Conservation (phyloP, 352 stramenopile species). For the Pythium folliculosum region DNA sequence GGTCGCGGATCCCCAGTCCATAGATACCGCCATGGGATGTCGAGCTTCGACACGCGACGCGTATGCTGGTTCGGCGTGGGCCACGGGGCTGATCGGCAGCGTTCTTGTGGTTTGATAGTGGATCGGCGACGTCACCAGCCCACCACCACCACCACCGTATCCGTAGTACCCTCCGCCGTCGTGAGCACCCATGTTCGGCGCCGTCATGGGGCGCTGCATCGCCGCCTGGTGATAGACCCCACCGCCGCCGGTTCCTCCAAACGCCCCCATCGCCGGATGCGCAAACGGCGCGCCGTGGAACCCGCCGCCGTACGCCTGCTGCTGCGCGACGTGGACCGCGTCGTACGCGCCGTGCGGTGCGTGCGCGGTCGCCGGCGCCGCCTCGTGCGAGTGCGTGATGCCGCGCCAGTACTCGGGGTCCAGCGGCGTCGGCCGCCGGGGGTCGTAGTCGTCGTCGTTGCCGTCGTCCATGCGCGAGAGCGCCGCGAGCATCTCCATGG, state of each 20-base stretch:
- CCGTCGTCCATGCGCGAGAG: slow-evolving; percentile 40
- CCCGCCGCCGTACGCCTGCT: not conserved
- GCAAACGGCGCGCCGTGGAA: slow-evolving; percentile 10
- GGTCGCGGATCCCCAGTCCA: slow-evolving; percentile 14
- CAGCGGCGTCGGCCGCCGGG: slow-evolving; percentile 49
- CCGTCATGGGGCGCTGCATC: slow-evolving; percentile 32
- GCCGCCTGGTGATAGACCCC: slow-evolving; percentile 8
- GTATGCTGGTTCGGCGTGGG: slow-evolving; percentile 12
- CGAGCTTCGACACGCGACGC: not conserved
- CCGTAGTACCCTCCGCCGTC: slow-evolving; percentile 8
- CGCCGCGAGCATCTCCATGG: slow-evolving; percentile 48
- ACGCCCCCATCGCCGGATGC: slow-evolving; percentile 12
- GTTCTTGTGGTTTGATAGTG: slow-evolving; percentile 11
- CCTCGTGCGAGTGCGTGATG: slow-evolving; percentile 61
- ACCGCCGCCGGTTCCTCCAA: not conserved
- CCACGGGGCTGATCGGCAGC: slow-evolving; percentile 25
- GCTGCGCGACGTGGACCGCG: slow-evolving; percentile 12
- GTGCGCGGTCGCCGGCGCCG: slow-evolving; percentile 14
- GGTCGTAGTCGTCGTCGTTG: slow-evolving; percentile 34
- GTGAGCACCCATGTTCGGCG: slow-evolving; percentile 18
- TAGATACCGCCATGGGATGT: slow-evolving; percentile 11
- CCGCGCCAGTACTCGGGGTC: slow-evolving; percentile 77
- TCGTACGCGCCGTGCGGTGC: slow-evolving; percentile 24
- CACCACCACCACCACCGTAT: slow-evolving; percentile 7
- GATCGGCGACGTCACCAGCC: slow-evolving; percentile 35